Base-by-base conservation (phyloP, 2,329 filamentous ascomycete genomes). In the Fusarium zealandicum region DNA sequence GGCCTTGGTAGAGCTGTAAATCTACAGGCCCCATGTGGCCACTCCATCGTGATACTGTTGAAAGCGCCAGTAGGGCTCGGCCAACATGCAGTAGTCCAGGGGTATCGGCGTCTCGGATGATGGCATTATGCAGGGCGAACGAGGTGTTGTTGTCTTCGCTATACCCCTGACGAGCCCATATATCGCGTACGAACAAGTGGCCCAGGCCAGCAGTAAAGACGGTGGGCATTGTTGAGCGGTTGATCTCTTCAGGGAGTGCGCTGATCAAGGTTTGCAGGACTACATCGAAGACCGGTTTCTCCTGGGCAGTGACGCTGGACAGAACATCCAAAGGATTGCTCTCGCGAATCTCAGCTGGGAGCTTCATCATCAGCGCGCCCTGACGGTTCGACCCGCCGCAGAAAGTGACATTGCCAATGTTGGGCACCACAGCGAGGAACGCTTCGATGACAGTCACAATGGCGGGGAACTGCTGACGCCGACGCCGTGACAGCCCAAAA, bases 301-400 rank as follows among this genome's bases (percentile, higher is more conserved):
- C 71, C 11, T 54, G 45, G 1, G 54, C 35, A 5, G 54, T 55
- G 7, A 70, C 54, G 36, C 65, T 49, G 3, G 69, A 69, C 13
- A 72, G 58, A 6, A 80, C 69, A 7, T 72, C 64, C 2, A 96
- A 75, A 0, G 92, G 91, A 64, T 88, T 80, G 61, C 84, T 80
- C 42, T 85, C 82, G 48, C 89, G 84, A 13, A 89, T 72, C 0
- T 79, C 70, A 0, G 72, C 63, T 0, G 85, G 79, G 10, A 96
- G 80, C 56, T 81, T 86, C 73, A 90, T 85, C 75, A 91, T 92
- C 32, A 96, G 76, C 36, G 87, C 87, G 1, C 93, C 93, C 73
- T 96, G 92, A 33, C 92, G 81, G 57, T 96, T 93, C 7, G 92
- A 93, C 16, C 93, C 91, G 64, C 91, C 88, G 69, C 92, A 96